Conservation (phyloP, 768 basidiomycete genomes). For the Lentinus tigrinus region DNA sequence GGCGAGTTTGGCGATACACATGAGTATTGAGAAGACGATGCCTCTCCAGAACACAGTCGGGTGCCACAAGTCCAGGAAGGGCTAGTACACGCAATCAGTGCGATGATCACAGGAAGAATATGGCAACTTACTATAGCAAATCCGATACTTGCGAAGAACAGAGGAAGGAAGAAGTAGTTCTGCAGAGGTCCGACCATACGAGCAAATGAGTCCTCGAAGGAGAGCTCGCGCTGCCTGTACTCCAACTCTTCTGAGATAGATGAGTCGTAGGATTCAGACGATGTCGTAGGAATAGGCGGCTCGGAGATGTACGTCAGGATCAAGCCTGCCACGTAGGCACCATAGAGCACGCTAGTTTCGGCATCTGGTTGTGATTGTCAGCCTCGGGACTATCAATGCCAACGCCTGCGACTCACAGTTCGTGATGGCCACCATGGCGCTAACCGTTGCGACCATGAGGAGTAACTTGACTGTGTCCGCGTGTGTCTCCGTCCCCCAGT, state of each 20-base stretch:
- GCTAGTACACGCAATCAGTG: conserved; percentile 11
- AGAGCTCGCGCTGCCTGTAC: conserved; percentile 1
- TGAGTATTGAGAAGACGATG: conserved; percentile 54
- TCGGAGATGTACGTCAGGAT: conserved; percentile 40
- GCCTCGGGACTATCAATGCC: background rate
- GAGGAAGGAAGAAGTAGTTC: conserved; percentile 47
- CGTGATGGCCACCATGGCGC: conserved; percentile 46
- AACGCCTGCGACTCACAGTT: conserved; percentile 43
- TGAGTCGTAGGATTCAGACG: background rate
- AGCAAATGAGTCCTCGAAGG: conserved; percentile 19
- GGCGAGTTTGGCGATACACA: conserved; percentile 51
- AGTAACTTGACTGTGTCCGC: conserved; percentile 25
- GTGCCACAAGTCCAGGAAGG: conserved; percentile 23
- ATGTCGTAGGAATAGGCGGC: background rate
- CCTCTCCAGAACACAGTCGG: conserved; percentile 49
- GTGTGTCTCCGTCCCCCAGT: conserved; percentile 24
- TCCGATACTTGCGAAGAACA: conserved; percentile 71
- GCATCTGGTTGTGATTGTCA: conserved; percentile 24
- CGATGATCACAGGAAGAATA: background rate
- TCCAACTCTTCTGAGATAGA: background rate
- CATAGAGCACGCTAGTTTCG: conserved; percentile 60
- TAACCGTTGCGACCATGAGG: conserved; percentile 37
- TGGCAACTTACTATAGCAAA: conserved; percentile 32
- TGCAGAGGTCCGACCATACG: conserved; percentile 33
- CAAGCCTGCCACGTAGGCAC: conserved; percentile 59